Evolutionary conservation across 2,329 filamentous ascomycete genomes (phyloP).

Genomic region (Septoria linicola): DNA sequence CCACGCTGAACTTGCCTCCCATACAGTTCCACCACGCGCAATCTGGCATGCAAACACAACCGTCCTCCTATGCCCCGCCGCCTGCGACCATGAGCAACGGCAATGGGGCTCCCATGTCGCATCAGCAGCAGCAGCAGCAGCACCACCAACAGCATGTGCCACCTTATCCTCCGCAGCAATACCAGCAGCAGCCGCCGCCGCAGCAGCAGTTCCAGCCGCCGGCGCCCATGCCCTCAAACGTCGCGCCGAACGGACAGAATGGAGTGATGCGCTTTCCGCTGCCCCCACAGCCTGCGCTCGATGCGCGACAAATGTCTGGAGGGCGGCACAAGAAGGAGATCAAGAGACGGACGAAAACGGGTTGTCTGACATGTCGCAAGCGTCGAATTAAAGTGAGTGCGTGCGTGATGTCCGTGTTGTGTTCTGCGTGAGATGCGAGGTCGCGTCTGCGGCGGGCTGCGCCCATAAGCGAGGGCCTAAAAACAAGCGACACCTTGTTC

Average conservation of each 20-base stretch:
- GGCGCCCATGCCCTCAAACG: slow-evolving; percentile 14
- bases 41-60: slow-evolving; percentile 28
- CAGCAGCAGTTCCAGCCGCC: slow-evolving; percentile 25
- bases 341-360: slow-evolving; percentile 62
- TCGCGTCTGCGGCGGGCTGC: slow-evolving; percentile 18
- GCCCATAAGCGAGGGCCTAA: slow-evolving; percentile 16
- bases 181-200: too few species aligned
- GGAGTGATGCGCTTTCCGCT: slow-evolving; percentile 52
- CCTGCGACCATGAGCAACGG: slow-evolving; percentile 20
- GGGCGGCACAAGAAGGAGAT: slow-evolving; percentile 70
- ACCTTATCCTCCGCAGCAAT: slow-evolving; percentile 29
- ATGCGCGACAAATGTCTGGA: slow-evolving; percentile 56
- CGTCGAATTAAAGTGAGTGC: slow-evolving; percentile 69
- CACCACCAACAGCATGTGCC: slow-evolving; percentile 21
- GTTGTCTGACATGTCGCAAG: slow-evolving; percentile 58
- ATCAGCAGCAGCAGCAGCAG: slow-evolving; percentile 12
- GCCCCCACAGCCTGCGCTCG: slow-evolving; percentile 44
- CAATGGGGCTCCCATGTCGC: slow-evolving; percentile 24
- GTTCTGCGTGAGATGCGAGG: slow-evolving; percentile 18
- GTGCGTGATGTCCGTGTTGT: slow-evolving; percentile 2
- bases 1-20: slow-evolving; percentile 25
- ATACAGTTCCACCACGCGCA: slow-evolving; percentile 29
- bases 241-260: slow-evolving; percentile 25
- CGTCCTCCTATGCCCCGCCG: slow-evolving; percentile 25
- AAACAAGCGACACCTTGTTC: slow-evolving; percentile 23